Conservation (phyloP, 2,329 filamentous ascomycete genomes). For the Seiridium unicorne region DNA sequence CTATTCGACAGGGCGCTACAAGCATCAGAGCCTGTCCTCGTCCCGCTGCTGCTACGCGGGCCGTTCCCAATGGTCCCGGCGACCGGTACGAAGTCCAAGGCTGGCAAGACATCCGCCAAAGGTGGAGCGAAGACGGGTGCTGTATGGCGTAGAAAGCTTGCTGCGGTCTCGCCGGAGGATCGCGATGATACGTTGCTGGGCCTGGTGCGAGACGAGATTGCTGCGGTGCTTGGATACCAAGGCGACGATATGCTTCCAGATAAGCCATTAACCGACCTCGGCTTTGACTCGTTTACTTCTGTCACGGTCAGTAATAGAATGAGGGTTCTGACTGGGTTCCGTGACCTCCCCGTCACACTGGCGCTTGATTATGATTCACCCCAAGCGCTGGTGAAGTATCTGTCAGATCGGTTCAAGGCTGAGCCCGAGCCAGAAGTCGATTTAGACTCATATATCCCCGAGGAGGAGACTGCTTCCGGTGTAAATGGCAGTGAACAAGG, state of each 20-base stretch:
- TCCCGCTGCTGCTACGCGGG: constrained; percentile 1
- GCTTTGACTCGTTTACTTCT: constrained; percentile 4
- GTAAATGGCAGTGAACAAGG: not conserved
- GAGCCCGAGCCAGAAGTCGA: not conserved
- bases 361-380: constrained; percentile 7
- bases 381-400: constrained; percentile 1
- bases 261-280: not conserved
- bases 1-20: constrained; percentile 4
- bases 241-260: not conserved
- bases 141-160: constrained; percentile 2
- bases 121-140: not conserved
- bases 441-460: not conserved
- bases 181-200: not conserved
- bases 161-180: not conserved
- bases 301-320: constrained; percentile 4
- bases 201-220: constrained; percentile 2
- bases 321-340: not conserved
- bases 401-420: not conserved
- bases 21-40: not conserved
- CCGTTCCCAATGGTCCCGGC: constrained; percentile 3
- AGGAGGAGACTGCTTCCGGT: not conserved
- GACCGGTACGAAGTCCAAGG: not conserved
- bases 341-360: constrained; percentile 6
- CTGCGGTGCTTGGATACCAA: constrained; percentile 3
- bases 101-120: not conserved